phyloP scores from a whole-genome alignment of 192 early-diverging fungal genomes.

The Podila verticillata region DNA sequence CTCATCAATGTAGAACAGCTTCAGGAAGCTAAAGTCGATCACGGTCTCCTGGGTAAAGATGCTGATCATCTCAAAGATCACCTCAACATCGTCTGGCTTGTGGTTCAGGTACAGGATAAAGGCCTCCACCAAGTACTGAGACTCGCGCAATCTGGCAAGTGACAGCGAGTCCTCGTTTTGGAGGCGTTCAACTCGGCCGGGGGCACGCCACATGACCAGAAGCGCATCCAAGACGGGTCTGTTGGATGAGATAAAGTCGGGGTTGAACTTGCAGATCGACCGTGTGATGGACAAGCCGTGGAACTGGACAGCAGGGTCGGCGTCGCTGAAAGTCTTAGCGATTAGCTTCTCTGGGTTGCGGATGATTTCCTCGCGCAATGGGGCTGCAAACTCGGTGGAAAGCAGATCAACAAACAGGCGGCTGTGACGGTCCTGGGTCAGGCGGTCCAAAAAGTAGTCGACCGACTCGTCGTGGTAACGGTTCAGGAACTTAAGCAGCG shows the following conservation, averaged over 20 bases:
- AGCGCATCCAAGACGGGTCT: constrained; percentile 64
- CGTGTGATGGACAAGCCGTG: constrained; percentile 70
- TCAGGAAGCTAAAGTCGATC: constrained; percentile 69
- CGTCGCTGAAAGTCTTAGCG: constrained; percentile 50
- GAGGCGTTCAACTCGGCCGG: constrained; percentile 54
- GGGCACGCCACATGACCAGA: constrained; percentile 55
- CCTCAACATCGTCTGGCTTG: constrained; percentile 71
- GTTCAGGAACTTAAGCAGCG: constrained; percentile 92
- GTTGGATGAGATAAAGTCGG: constrained; percentile 61
- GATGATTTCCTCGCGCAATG: constrained; percentile 73
- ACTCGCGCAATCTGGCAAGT: constrained; percentile 55
- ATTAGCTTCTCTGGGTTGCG: constrained; percentile 67
- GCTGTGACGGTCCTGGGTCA: constrained; percentile 66
- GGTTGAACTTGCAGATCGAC: constrained; percentile 61
- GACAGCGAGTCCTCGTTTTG: constrained; percentile 58
- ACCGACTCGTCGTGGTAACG: constrained; percentile 87
- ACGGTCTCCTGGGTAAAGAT: constrained; percentile 75
- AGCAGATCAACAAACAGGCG: constrained; percentile 74
- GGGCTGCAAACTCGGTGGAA: constrained; percentile 59
- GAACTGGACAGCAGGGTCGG: constrained; percentile 54
- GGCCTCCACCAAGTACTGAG: constrained; percentile 73
- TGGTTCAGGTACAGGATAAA: constrained; percentile 73
- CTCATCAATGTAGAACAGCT: constrained; percentile 77
- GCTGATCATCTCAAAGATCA: constrained; percentile 80
- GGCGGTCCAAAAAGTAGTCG: constrained; percentile 82